Evolutionary conservation across 805 yeast genomes (phyloP).

Genomic region (Cyberlindnera xishuangbannaensis): DNA sequence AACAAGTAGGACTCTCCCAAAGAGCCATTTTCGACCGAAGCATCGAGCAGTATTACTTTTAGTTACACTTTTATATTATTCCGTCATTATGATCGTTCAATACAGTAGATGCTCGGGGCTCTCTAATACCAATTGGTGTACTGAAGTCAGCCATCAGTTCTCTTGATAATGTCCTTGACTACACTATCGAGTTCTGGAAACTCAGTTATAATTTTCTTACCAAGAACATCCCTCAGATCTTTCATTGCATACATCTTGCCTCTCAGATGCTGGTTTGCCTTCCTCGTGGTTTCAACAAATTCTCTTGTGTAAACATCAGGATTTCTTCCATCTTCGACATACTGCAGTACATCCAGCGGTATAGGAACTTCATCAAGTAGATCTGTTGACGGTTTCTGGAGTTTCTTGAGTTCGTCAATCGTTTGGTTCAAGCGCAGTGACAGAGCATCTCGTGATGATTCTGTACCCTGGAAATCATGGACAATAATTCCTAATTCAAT

Average conservation of each 20-base stretch:
- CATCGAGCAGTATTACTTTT: too few species aligned
- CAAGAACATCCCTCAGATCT: slow-evolving; percentile 58
- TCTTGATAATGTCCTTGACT: slow-evolving; percentile 49
- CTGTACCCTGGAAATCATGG: slow-evolving; percentile 90
- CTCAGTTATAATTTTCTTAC: slow-evolving; percentile 62
- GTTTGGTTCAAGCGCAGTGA: slow-evolving; percentile 35
- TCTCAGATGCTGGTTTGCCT: slow-evolving; percentile 79
- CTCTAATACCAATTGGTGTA: too few species aligned
- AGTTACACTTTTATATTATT: too few species aligned
- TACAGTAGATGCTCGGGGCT: too few species aligned
- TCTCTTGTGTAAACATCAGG: slow-evolving; percentile 97
- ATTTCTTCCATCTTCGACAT: slow-evolving; percentile 93
- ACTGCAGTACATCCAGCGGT: slow-evolving; percentile 82
- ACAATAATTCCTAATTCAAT: slow-evolving; percentile 87
- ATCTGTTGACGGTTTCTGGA: slow-evolving; percentile 27
- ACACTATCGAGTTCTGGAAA: slow-evolving; percentile 67
- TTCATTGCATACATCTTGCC: slow-evolving; percentile 75
- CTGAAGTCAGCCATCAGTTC: slow-evolving; percentile 34
- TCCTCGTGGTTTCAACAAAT: slow-evolving; percentile 89
- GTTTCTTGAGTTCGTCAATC: slow-evolving; percentile 32
- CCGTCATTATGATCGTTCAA: too few species aligned
- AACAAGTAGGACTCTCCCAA: too few species aligned
- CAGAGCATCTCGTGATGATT: slow-evolving; percentile 60
- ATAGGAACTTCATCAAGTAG: slow-evolving; percentile 40
- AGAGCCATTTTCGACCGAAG: too few species aligned